A percentile compares a stretch with the other conserved stretches of the same genome.
Conservation (phyloP, 495 filamentous ascomycete species). For the Trichoderma gamsii region DNA sequence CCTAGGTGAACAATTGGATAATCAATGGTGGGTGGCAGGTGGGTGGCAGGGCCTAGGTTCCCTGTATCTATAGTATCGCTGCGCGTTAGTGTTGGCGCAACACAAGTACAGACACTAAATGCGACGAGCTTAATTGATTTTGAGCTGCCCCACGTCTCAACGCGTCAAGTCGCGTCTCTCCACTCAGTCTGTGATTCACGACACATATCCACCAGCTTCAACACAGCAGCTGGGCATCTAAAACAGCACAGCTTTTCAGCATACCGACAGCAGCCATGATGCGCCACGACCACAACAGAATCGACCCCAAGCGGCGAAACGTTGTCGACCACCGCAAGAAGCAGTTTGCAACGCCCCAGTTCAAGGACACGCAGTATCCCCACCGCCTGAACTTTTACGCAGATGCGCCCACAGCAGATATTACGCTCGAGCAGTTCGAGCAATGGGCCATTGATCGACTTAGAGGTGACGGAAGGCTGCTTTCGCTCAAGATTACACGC, state of each 20-base stretch:
- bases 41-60: not conserved
- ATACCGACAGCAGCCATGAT: constrained; percentile 50
- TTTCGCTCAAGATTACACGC: not conserved
- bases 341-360: constrained; percentile 71
- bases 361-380: constrained; percentile 68
- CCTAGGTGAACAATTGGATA: no score
- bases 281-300: constrained; percentile 62
- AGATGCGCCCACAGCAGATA: constrained; percentile 81
- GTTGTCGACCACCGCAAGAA: constrained; percentile 72
- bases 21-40: no score
- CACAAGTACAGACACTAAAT: not conserved
- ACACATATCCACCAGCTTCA: not conserved
- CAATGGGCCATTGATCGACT: constrained; percentile 98
- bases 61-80: not conserved
- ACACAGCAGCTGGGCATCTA: not conserved
- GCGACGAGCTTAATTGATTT: constrained; percentile 6
- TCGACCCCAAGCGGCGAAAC: constrained; percentile 74
- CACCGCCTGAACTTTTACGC: constrained; percentile 90
- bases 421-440: constrained; percentile 96
- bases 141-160: constrained; percentile 8
- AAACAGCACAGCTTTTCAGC: not conserved
- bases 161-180: constrained; percentile 17
- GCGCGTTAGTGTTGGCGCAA: not conserved
- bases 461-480: constrained; percentile 47
- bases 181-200: not conserved